Evolutionary conservation across 2,329 filamentous ascomycete genomes (phyloP).

Genomic region (Coniochaeta sp.): DNA sequence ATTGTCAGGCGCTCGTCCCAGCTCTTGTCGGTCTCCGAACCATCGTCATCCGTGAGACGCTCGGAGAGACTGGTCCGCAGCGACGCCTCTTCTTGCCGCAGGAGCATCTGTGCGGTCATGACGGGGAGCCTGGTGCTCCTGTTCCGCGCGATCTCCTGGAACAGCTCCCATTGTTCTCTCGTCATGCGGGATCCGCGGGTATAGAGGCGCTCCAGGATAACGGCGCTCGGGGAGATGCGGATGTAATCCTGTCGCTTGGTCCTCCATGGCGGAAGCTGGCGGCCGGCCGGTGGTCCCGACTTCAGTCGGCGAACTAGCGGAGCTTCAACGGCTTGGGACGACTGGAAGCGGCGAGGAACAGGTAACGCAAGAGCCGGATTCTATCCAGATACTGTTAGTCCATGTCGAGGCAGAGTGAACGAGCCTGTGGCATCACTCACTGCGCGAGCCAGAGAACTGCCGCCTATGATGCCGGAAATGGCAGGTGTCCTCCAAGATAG

Average conservation of each 20-base stretch:
- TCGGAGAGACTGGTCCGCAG: slow-evolving; percentile 12
- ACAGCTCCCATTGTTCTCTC: background rate
- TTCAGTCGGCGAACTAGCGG: background rate
- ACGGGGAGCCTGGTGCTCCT: slow-evolving; percentile 16
- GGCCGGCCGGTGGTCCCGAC: background rate
- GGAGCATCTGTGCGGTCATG: slow-evolving; percentile 15
- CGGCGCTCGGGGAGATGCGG: background rate
- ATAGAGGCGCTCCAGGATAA: background rate
- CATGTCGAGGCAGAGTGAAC: background rate
- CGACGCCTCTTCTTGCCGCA: slow-evolving; percentile 13
- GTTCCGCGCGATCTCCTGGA: slow-evolving; percentile 9
- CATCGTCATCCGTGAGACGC: slow-evolving; percentile 11
- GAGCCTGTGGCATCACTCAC: background rate
- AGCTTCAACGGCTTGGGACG: background rate
- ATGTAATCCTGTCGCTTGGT: background rate
- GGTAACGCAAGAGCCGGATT: background rate
- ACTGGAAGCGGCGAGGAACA: background rate
- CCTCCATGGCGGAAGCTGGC: background rate
- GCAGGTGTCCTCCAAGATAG: slow-evolving; percentile 1
- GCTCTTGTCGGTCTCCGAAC: slow-evolving; percentile 6
- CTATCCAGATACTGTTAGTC: background rate
- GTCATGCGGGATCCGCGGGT: background rate
- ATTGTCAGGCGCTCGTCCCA: slow-evolving; percentile 23
- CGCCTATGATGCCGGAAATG: slow-evolving; percentile 1
- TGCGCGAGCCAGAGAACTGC: background rate